These are phyloP conservation scores for Solanum clarkiae DNA, from an alignment of 257 asterid genomes.

Conservation along the genomic window DNA sequence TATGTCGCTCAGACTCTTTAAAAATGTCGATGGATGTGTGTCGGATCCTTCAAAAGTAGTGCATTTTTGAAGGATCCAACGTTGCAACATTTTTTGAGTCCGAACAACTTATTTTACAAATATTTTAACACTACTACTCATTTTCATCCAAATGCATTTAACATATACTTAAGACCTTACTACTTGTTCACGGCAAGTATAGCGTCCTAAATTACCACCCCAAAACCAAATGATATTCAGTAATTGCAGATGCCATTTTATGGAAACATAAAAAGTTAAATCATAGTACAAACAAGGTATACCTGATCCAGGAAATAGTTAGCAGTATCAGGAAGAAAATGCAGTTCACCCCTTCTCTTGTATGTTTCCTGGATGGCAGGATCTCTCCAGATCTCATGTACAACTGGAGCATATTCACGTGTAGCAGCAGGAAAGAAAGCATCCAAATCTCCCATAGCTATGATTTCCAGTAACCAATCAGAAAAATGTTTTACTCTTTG, in stretches of 20 bases:
- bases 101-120: too few species aligned
- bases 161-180: not conserved
- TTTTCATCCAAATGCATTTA: not conserved
- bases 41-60: too few species aligned
- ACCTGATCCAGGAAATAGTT: constrained; percentile 61
- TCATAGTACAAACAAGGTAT: not conserved
- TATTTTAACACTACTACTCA: not conserved
- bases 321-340: constrained; percentile 41
- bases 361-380: constrained; percentile 67
- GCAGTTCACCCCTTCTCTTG: constrained; percentile 46
- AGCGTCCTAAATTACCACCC: not conserved
- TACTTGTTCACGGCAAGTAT: not conserved
- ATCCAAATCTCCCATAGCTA: constrained; percentile 37
- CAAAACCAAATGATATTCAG: not conserved
- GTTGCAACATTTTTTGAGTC: too few species aligned
- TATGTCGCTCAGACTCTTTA: too few species aligned
- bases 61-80: too few species aligned
- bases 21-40: too few species aligned
- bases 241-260: not conserved
- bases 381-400: constrained; percentile 58
- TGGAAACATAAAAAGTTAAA: not conserved
- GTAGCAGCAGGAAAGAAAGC: constrained; percentile 40
- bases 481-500: constrained; percentile 31
- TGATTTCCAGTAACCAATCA: constrained; percentile 43
- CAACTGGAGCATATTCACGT: constrained; percentile 39